Conservation (phyloP, 2,329 filamentous ascomycete species). For the Fusarium sacchari region DNA sequence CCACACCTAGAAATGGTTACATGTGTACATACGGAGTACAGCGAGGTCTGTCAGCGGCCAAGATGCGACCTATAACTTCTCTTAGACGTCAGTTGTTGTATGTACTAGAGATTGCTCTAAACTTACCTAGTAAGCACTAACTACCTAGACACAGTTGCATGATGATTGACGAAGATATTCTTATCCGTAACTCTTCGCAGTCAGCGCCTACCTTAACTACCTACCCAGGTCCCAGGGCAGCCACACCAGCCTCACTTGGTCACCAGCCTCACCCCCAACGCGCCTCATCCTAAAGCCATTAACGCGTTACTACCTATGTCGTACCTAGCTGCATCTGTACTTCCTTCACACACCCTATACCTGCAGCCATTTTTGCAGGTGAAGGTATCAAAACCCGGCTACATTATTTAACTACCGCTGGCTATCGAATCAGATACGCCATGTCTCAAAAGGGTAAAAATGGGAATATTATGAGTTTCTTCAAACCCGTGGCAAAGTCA, state of each 20-base stretch:
- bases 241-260: constrained; percentile 18
- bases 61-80: not conserved
- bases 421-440: not conserved
- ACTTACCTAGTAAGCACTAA: not conserved
- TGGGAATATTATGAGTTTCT: constrained; percentile 53
- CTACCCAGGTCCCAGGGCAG: not conserved
- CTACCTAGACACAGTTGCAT: not conserved
- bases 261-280: constrained; percentile 1
- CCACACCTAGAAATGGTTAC: constrained; percentile 24
- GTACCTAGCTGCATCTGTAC: constrained; percentile 2
- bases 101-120: not conserved
- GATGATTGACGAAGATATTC: not conserved
- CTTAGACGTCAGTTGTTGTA: not conserved
- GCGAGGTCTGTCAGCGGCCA: not conserved
- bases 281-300: constrained; percentile 23
- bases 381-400: not conserved
- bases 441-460: constrained; percentile 45
- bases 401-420: too few species aligned
- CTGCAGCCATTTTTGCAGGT: not conserved
- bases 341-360: constrained; percentile 14
- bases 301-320: constrained; percentile 19
- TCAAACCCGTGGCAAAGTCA: constrained; percentile 46
- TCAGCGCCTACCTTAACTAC: not conserved
- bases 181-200: not conserved
- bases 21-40: too few species aligned